phyloP scores from a whole-genome alignment of 2,329 filamentous ascomycete species.

The Coniochaeta sp. region DNA sequence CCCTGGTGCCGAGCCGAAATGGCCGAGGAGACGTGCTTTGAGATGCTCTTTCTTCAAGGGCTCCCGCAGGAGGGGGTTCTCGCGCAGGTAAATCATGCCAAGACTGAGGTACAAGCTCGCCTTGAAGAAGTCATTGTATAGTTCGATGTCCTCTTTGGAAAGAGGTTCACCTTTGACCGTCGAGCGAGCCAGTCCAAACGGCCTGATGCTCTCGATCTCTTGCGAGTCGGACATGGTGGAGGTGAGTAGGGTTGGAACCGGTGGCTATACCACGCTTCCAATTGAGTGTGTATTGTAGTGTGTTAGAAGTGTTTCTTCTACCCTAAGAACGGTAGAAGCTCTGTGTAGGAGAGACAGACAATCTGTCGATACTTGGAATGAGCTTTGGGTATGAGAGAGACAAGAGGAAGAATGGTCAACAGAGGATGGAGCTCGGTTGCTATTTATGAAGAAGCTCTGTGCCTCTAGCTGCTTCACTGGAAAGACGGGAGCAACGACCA shows the following conservation, averaged over 20 bases:
- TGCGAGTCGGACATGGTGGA: conserved; percentile 12
- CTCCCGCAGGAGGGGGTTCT: conserved; percentile 65
- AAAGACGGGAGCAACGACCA: not conserved
- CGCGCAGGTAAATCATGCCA: conserved; percentile 72
- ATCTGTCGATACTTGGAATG: not conserved
- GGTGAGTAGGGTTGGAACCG: not conserved
- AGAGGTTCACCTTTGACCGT: conserved; percentile 57
- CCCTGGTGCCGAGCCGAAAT: conserved; percentile 74
- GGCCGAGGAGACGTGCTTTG: conserved; percentile 66
- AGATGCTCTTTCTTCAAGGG: conserved; percentile 62
- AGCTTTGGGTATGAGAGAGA: not conserved
- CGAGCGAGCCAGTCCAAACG: conserved; percentile 58
- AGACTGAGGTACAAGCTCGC: conserved; percentile 68
- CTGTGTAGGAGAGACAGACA: not conserved
- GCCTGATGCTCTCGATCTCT: conserved; percentile 48
- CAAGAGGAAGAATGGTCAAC: not conserved
- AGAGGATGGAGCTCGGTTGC: not conserved
- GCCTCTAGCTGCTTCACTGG: not conserved
- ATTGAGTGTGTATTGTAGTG: not conserved
- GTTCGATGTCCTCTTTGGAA: conserved; percentile 55
- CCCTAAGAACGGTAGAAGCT: not conserved
- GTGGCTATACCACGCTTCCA: not conserved
- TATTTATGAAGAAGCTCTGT: not conserved
- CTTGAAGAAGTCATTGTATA: conserved; percentile 66
- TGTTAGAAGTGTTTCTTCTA: not conserved